Percentiles rank a stretch among this genome's conserved stretches.
Evolutionary conservation across 768 basidiomycete species (phyloP).

Genomic region (Arthromyces matolae): DNA sequence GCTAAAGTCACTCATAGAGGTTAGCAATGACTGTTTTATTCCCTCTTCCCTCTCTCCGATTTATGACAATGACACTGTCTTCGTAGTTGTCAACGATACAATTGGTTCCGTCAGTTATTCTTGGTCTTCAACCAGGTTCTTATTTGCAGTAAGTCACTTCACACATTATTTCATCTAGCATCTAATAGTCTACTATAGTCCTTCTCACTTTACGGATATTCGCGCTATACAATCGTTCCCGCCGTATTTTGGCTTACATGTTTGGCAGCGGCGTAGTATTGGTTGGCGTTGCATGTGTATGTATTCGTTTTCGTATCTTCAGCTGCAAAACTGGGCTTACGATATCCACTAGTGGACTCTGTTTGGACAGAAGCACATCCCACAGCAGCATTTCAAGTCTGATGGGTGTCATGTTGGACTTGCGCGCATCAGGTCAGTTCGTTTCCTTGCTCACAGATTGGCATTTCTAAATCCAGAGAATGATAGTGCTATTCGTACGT

Average conservation of each 20-base stretch:
- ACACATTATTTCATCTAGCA: background rate
- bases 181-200: slow-evolving; percentile 22
- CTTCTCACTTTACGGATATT: slow-evolving; percentile 46
- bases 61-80: background rate
- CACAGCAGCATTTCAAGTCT: slow-evolving; percentile 17
- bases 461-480: background rate
- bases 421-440: slow-evolving; percentile 27
- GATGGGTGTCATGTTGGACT: slow-evolving; percentile 37
- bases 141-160: slow-evolving; percentile 37
- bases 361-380: slow-evolving; percentile 32
- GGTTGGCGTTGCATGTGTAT: slow-evolving; percentile 31
- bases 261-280: slow-evolving; percentile 29
- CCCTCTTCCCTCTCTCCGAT: background rate
- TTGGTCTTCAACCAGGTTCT: slow-evolving; percentile 42
- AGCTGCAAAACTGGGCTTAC: background rate
- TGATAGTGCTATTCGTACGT: slow-evolving; percentile 17
- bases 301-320: slow-evolving; percentile 13
- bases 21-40: slow-evolving; percentile 6
- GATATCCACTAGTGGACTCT: slow-evolving; percentile 37
- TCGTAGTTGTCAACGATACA: slow-evolving; percentile 37
- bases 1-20: slow-evolving; percentile 11
- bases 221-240: slow-evolving; percentile 44
- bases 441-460: background rate
- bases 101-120: slow-evolving; percentile 37
- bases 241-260: slow-evolving; percentile 34